Base-by-base conservation (phyloP, 78 protist genomes). In the Dictyostelium intermedium region DNA sequence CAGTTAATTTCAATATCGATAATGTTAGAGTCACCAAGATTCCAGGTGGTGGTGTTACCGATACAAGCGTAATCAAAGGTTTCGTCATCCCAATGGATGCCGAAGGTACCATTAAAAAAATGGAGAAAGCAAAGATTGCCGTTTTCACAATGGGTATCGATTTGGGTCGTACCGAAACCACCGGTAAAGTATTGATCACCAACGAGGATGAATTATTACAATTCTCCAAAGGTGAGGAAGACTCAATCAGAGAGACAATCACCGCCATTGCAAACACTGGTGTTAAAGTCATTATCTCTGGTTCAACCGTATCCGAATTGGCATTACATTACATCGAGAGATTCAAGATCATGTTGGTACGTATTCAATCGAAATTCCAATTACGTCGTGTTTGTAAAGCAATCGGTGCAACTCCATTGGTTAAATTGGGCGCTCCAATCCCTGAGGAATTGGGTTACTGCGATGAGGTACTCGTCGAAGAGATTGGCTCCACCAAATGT, bases 11-110 rank as follows among this genome's bases (percentile, higher is more conserved):
- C 98, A 99, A 97, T 95, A 98, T 98, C 16, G 99, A 99, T 96
- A 99, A 98, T 79, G 98, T 99, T 4, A 96, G 99, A 50, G 98
- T 97, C 5, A 95, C 95, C 70, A 99, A 99, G 97, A 95, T 99
- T 66, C 73, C 80, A 20, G 99, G 99, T 39, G 97, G 96, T 34
- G 73, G 97, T 47, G 96, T 99, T 13, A 11, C 6, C 7, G 96
- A 91, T 39, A 91, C 99, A n/a, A 5, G 30, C 6, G 92, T 98
- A 20, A 35, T 99, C 27, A 69, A 82, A 47, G 99, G 99, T 41
- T 92, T 99, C 56, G 99, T 98, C 32, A 84, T 99, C 30, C 23
- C 70, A 16, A 91, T 99, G 23, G 97, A 47, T 14, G 39, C 97
- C 1, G 98, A 97, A 35, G 97, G 98, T 77, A 63, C 95, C 50